Evolutionary conservation across 306 rosid species (phyloP).

Genomic region (Inga laurina): DNA sequence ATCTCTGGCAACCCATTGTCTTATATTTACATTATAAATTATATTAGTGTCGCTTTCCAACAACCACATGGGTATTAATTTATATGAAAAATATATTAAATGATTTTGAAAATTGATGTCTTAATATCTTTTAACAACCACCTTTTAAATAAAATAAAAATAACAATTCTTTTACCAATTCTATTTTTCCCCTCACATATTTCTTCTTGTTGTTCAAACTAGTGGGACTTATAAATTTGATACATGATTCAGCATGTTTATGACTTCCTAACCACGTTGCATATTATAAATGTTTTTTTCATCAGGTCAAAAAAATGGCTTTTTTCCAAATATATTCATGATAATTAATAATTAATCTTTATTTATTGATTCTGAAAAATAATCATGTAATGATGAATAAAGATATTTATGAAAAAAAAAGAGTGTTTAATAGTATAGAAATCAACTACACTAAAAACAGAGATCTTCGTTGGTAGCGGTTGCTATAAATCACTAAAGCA

Average conservation of each 20-base stretch:
- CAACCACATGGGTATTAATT: not conserved
- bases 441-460: too few species aligned
- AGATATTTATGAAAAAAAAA: not conserved
- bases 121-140: not conserved
- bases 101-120: not conserved
- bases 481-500: too few species aligned
- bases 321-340: not conserved
- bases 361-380: too few species aligned
- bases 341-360: too few species aligned
- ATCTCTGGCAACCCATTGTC: not conserved
- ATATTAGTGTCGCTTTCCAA: not conserved
- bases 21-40: not conserved
- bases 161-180: not conserved
- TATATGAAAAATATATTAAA: not conserved
- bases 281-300: not conserved
- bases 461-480: too few species aligned
- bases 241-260: not conserved
- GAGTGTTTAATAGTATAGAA: not conserved
- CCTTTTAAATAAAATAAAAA: too few species aligned
- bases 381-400: too few species aligned
- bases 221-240: not conserved
- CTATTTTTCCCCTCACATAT: not conserved
- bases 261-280: not conserved
- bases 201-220: not conserved
- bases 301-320: too few species aligned